A percentile compares a stretch with the other conserved stretches of the same genome.
phyloP scores from a whole-genome alignment of 2,329 filamentous ascomycete species.

The Aspergillus floridensis region DNA sequence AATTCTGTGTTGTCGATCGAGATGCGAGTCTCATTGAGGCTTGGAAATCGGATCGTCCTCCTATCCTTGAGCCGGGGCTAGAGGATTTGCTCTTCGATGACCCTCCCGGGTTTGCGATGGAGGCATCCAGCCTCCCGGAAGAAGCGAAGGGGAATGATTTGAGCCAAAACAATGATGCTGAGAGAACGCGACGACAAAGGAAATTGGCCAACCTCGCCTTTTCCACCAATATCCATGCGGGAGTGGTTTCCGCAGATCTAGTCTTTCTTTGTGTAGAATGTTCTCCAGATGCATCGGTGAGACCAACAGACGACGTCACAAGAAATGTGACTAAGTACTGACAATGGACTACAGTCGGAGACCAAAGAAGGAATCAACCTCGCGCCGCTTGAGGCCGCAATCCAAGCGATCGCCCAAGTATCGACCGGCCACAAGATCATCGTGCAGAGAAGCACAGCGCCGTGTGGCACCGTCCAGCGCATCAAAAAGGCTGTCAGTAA shows the following conservation, averaged over 20 bases:
- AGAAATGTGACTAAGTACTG: not conserved
- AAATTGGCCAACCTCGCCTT: slow-evolving; percentile 20
- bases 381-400: slow-evolving; percentile 5
- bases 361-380: slow-evolving; percentile 4
- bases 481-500: slow-evolving; percentile 18
- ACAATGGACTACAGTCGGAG: not conserved
- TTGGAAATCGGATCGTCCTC: slow-evolving; percentile 29
- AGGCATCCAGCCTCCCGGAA: not conserved
- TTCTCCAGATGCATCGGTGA: not conserved
- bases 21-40: slow-evolving; percentile 22
- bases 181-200: not conserved
- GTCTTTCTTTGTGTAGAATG: slow-evolving; percentile 19
- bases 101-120: not conserved
- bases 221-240: slow-evolving; percentile 18
- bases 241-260: slow-evolving; percentile 18
- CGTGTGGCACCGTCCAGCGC: slow-evolving; percentile 15
- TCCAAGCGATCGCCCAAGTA: slow-evolving; percentile 18
- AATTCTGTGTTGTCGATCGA: slow-evolving; percentile 27
- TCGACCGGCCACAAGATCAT: slow-evolving; percentile 21
- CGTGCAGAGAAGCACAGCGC: slow-evolving; percentile 19
- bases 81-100: slow-evolving; percentile 23
- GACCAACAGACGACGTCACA: not conserved
- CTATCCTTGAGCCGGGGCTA: slow-evolving; percentile 28
- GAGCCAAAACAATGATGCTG: not conserved
- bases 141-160: not conserved